Conservation (phyloP, 78 protist species). For the Dictyostelium discoideum region DNA sequence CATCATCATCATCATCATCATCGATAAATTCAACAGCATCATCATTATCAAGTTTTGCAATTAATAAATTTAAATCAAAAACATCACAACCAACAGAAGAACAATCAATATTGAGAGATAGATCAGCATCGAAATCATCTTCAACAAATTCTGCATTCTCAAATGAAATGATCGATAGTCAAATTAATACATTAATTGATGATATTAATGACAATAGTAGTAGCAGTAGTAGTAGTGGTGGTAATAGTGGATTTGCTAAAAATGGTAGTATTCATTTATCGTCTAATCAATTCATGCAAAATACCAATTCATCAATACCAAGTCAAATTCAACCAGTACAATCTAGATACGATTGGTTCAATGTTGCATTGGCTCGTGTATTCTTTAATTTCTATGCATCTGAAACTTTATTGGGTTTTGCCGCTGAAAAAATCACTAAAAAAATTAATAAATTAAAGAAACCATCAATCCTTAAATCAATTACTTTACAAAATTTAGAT, state of each 20-base stretch:
- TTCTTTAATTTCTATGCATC: conserved; percentile 64
- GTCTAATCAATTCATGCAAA: background rate
- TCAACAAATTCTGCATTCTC: background rate
- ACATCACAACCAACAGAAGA: background rate
- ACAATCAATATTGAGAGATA: background rate
- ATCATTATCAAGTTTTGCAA: conserved; percentile 12
- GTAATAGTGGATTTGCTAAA: background rate
- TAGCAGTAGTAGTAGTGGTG: background rate
- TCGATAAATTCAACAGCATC: conserved; percentile 1
- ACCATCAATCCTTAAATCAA: conserved; percentile 74
- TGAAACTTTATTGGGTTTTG: conserved; percentile 54
- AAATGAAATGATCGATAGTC: conserved; percentile 7
- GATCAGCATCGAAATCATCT: background rate
- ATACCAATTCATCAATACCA: background rate
- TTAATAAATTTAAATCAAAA: background rate
- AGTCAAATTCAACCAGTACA: background rate
- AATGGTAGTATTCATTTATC: background rate
- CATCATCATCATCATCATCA: background rate
- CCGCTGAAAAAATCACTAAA: conserved; percentile 47
- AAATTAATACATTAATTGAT: background rate
- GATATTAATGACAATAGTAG: conserved; percentile 12
- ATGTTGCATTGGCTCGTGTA: conserved; percentile 52
- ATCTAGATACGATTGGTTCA: conserved; percentile 54
- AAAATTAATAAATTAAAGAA: conserved; percentile 62
- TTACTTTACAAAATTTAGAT: conserved; percentile 60